Percentiles rank a stretch among this genome's conserved stretches.
phyloP scores from a whole-genome alignment of 2,329 filamentous ascomycete species.

The Monilinia polystroma region DNA sequence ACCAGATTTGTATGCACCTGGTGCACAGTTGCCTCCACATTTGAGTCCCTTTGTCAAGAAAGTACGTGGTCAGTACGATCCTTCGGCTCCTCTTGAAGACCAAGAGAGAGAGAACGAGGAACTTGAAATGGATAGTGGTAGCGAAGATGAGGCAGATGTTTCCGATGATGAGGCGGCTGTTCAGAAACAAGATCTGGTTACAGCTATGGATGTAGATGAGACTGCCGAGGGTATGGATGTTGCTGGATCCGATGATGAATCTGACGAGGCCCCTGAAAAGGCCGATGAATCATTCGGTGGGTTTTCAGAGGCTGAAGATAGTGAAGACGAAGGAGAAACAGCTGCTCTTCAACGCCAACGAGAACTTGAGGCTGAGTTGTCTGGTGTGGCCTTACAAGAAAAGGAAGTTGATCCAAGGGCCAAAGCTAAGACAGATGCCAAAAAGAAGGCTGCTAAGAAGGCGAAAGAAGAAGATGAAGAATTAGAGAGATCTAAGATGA shows the following conservation, averaged over 20 bases:
- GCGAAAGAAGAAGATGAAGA: conserved; percentile 79
- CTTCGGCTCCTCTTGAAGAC: conserved; percentile 78
- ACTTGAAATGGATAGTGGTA: conserved; percentile 62
- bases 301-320: conserved; percentile 46
- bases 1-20: conserved; percentile 85
- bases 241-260: conserved; percentile 41
- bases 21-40: conserved; percentile 87
- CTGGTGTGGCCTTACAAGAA: conserved; percentile 61
- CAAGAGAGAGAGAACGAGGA: conserved; percentile 88
- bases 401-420: conserved; percentile 54
- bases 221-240: conserved; percentile 41
- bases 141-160: conserved; percentile 44
- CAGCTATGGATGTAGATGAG: conserved; percentile 36
- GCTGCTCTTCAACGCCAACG: conserved; percentile 72
- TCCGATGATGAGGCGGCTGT: conserved; percentile 47
- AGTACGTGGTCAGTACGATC: conserved; percentile 86
- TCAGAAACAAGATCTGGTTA: conserved; percentile 45
- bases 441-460: conserved; percentile 68
- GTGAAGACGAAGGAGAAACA: conserved; percentile 59
- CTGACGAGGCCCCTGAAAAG: conserved; percentile 43
- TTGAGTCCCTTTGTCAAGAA: conserved; percentile 93
- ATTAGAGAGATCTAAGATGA: conserved; percentile 89
- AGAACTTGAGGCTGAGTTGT: conserved; percentile 90
- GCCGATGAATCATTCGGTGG: conserved; percentile 38
- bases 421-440: conserved; percentile 67